A percentile compares a stretch with the other conserved stretches of the same genome.
Conservation (phyloP, 2,329 filamentous ascomycete species). For the Xylogone sp. region DNA sequence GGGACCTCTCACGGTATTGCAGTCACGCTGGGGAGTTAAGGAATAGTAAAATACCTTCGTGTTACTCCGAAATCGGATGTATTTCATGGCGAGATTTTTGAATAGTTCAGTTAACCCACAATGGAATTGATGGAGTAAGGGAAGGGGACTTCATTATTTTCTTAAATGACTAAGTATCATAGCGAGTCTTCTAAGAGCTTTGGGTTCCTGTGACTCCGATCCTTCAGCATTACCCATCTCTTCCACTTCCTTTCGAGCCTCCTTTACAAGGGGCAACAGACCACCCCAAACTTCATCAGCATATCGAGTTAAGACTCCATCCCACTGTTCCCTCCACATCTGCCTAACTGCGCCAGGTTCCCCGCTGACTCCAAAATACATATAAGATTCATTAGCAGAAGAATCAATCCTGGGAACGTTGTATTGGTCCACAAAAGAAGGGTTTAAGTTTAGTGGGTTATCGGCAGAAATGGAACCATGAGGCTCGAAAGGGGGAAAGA, state of each 20-base stretch:
- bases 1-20: too few relatives aligned
- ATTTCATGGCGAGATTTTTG: too few relatives aligned
- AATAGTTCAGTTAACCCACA: too few relatives aligned
- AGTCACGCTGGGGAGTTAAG: too few relatives aligned
- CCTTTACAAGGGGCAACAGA: constrained; percentile 49
- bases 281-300: constrained; percentile 68
- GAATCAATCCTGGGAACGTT: constrained; percentile 16
- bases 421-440: constrained; percentile 7
- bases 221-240: constrained; percentile 27
- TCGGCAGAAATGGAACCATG: constrained; percentile 11
- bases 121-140: too few relatives aligned
- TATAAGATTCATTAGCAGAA: constrained; percentile 11
- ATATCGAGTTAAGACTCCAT: constrained; percentile 51
- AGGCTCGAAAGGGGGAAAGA: constrained; percentile 15
- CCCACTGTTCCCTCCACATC: constrained; percentile 53
- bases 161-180: constrained; percentile 19
- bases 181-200: constrained; percentile 16
- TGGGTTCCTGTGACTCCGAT: constrained; percentile 1
- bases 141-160: background rate
- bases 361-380: constrained; percentile 6
- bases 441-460: constrained; percentile 20
- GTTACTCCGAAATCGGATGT: too few relatives aligned
- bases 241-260: constrained; percentile 54
- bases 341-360: constrained; percentile 16
- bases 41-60: too few relatives aligned